Conservation (phyloP, 305 asterid genomes). For the Ilex paraguariensis region DNA sequence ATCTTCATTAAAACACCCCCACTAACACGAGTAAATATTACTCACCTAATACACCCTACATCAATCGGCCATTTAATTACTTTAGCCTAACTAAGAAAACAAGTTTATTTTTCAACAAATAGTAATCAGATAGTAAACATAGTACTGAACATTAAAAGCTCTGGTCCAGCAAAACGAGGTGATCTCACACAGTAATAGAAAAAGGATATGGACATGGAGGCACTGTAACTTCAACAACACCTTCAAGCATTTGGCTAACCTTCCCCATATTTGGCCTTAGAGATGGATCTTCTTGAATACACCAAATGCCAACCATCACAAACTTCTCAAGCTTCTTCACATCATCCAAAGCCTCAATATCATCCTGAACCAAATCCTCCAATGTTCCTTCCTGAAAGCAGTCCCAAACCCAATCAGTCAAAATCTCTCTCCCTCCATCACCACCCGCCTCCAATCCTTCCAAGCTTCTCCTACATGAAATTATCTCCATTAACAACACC, state of each 20-base stretch:
- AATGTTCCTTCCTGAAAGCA: slow-evolving; percentile 18
- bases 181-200: too few species aligned
- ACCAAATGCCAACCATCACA: slow-evolving; percentile 35
- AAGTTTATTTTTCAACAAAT: too few species aligned
- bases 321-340: slow-evolving; percentile 24
- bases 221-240: slow-evolving; percentile 21
- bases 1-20: too few species aligned
- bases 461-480: slow-evolving; percentile 25
- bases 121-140: too few species aligned
- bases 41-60: too few species aligned
- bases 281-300: slow-evolving; percentile 36
- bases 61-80: too few species aligned
- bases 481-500: slow-evolving; percentile 28
- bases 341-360: slow-evolving; percentile 26
- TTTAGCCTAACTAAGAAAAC: too few species aligned
- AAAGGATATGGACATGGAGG: slow-evolving; percentile 36
- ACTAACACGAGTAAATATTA: too few species aligned
- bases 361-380: slow-evolving; percentile 24
- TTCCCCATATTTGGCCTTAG: slow-evolving; percentile 34
- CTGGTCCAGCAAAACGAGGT: too few species aligned
- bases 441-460: too few species aligned
- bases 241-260: slow-evolving; percentile 31
- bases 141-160: too few species aligned
- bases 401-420: slow-evolving; percentile 28
- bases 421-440: too few species aligned